Evolutionary conservation across 116 monocot genomes (phyloP).

Genomic region (Papilionanthe hybrid): DNA sequence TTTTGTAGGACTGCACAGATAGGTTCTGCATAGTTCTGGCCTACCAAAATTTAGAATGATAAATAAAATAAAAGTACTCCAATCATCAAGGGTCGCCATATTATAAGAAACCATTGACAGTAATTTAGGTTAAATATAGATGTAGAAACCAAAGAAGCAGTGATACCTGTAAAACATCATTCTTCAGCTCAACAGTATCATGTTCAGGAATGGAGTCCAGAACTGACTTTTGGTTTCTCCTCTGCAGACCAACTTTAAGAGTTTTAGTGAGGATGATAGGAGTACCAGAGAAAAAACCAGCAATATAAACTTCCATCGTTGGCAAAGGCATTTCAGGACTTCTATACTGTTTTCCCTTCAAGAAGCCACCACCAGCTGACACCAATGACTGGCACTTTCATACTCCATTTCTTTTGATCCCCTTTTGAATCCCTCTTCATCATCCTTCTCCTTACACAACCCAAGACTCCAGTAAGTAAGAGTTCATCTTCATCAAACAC

Average conservation of each 20-base stretch:
- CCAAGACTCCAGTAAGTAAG: constrained; percentile 45
- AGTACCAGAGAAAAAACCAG: constrained; percentile 44
- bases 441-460: constrained; percentile 20
- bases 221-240: constrained; percentile 23
- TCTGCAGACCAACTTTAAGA: constrained; percentile 31
- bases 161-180: constrained; percentile 27
- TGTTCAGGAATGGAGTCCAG: constrained; percentile 48
- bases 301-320: constrained; percentile 57
- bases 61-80: not conserved
- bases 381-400: constrained; percentile 37
- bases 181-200: constrained; percentile 19
- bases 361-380: constrained; percentile 6
- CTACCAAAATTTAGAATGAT: not conserved
- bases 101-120: not conserved
- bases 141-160: not conserved
- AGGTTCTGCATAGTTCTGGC: not conserved
- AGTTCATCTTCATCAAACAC: constrained; percentile 39
- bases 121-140: not conserved
- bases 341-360: constrained; percentile 21
- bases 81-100: not conserved
- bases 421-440: constrained; percentile 17
- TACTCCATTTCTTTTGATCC: constrained; percentile 38
- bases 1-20: not conserved
- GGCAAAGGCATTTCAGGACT: constrained; percentile 24
- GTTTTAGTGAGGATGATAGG: constrained; percentile 64